A percentile compares a stretch with the other conserved stretches of the same genome.
Evolutionary conservation across 805 yeast species (phyloP).

Genomic region (Peterozyma xylosa): DNA sequence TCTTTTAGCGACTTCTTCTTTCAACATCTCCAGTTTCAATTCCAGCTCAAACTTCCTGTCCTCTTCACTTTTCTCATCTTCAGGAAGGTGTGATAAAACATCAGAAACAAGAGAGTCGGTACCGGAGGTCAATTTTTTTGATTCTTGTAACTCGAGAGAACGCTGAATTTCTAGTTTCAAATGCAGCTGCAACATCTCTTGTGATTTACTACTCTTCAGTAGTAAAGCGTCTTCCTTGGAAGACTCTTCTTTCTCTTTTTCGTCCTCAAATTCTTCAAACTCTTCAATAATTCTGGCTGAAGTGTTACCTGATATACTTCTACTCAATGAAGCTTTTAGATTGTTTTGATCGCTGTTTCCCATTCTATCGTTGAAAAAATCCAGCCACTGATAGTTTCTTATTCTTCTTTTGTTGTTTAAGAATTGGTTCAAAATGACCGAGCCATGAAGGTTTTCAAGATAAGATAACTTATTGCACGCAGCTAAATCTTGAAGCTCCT

Average conservation of each 20-base stretch:
- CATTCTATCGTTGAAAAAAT: slow-evolving; percentile 36
- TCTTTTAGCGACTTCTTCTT: too few species aligned
- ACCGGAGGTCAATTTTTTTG: neutral
- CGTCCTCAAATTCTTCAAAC: too few species aligned
- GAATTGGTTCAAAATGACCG: slow-evolving; percentile 36
- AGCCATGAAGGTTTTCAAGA: slow-evolving; percentile 41
- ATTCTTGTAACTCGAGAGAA: neutral
- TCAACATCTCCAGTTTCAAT: too few species aligned
- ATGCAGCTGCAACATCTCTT: too few species aligned
- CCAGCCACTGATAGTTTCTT: slow-evolving; percentile 39
- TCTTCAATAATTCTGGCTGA: slow-evolving; percentile 15
- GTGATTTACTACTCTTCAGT: too few species aligned
- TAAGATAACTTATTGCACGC: slow-evolving; percentile 31
- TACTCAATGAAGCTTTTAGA: slow-evolving; percentile 15
- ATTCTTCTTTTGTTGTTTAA: slow-evolving; percentile 31
- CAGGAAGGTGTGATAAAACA: too few species aligned
- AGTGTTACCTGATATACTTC: slow-evolving; percentile 18
- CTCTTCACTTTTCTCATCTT: too few species aligned
- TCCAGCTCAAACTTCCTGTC: too few species aligned
- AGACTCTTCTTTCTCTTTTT: too few species aligned
- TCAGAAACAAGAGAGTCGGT: neutral
- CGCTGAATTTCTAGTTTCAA: neutral
- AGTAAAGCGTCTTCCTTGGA: too few species aligned
- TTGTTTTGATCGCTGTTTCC: slow-evolving; percentile 19
- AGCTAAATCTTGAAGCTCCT: slow-evolving; percentile 20